Base-by-base conservation (phyloP, 1,284 basidiomycete species). In the Ganoderma lingzhi region DNA sequence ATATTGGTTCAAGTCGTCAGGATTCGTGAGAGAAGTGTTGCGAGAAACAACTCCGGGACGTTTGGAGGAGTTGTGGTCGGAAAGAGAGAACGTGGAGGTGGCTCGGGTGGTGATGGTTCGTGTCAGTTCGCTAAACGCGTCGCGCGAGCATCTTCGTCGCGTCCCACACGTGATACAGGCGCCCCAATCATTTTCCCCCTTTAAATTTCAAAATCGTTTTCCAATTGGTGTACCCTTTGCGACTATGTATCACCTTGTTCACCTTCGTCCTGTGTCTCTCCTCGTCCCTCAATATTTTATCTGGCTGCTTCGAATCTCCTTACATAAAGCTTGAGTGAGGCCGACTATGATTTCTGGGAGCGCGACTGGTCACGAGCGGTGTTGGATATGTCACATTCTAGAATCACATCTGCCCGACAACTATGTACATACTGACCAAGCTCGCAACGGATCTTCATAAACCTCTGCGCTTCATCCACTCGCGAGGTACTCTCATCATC, bases 1-100 rank as follows among this genome's bases (percentile, higher is more conserved):
- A 88, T 88, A 37, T 63, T 75, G 45, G 28, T 45, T 17, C 55
- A 60, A 28, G 39, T 62, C 59, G 64, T 64, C 23, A 12, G 64
- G 51, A 35, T 55, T 67, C 61, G 45, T 62, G 14, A 35, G 19
- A 45, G 42, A 48, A 42, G 59, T 39, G 44, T 35, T 53, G 42
- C 48, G 23, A 42, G n/a, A 5, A 1, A n/a, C 23, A 23, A 14
- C 10, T 23, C 2, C 5, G 35, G 15, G n/a, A 12, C 30, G 15
- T 28, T 41, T 37, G 12, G 3, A 42, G 41, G 35, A 42, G 53
- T 32, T 56, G 53, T 15, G 30, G 53, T 17, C 51, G 41, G 59
- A 10, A 23, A 62, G 45, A 45, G 45, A n/a, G 15, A 10, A 53
- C 59, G 65, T 63, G 64, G 63, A 63, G 69, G 48, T 70, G 69